Conservation (phyloP, 1,284 basidiomycete species). For the Cryptococcus sp. region DNA sequence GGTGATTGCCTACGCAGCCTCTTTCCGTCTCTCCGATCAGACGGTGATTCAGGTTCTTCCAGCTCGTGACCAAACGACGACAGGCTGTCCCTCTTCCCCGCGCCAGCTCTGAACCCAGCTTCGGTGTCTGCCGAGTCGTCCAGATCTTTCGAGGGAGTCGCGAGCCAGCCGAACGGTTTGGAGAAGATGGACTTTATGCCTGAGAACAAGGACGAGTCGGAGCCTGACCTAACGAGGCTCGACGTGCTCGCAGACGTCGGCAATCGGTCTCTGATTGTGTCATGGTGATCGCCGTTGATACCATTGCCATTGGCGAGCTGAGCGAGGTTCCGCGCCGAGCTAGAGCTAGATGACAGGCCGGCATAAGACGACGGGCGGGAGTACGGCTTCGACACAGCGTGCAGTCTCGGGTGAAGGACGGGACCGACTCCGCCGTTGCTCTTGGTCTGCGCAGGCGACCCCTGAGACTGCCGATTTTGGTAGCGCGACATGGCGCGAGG, state of each 20-base stretch:
- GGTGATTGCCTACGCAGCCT: constrained; percentile 25
- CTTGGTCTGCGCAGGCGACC: neutral
- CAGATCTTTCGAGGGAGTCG: constrained; percentile 26
- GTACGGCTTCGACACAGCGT: constrained; percentile 33
- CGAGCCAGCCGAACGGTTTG: constrained; percentile 39
- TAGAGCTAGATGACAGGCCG: constrained; percentile 14
- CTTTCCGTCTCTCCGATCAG: constrained; percentile 27
- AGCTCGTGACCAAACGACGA: constrained; percentile 31
- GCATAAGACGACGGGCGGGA: constrained; percentile 24
- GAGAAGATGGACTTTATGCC: constrained; percentile 39
- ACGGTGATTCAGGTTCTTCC: constrained; percentile 37
- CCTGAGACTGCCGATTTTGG: neutral
- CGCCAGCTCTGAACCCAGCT: neutral
- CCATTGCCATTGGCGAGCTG: constrained; percentile 8
- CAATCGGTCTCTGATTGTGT: neutral
- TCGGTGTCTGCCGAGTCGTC: neutral
- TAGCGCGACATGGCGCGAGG: constrained; percentile 5
- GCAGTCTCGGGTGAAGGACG: constrained; percentile 26
- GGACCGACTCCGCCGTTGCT: constrained; percentile 6
- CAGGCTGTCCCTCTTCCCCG: constrained; percentile 27
- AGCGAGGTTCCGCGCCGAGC: constrained; percentile 11
- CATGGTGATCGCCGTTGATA: too few species aligned
- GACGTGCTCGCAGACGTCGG: constrained; percentile 10
- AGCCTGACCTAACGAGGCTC: constrained; percentile 27
- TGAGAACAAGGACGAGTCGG: constrained; percentile 32